Base-by-base conservation (phyloP, 169 alveolate species). In the Plasmodium chabaudi region DNA sequence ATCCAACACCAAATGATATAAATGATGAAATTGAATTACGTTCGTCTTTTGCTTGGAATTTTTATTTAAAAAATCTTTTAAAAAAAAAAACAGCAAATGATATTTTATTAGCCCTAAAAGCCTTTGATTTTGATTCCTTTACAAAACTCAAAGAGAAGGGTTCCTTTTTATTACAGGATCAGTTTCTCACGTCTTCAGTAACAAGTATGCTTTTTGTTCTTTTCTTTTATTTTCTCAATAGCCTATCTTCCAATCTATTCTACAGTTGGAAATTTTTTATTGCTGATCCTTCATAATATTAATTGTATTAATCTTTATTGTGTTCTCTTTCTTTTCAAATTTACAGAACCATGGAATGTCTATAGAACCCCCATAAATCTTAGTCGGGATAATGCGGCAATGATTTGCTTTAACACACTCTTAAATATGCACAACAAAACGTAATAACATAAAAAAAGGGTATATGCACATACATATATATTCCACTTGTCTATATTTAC, bases 351-450 rank as follows among this genome's bases (percentile, higher is more conserved):
- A 13, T 79, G 89, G 89, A 79, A 51, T 21, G 73, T 79, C 25
- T 53, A 79, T 59, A 64, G 23, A 51, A 79, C 89, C n/a, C 89
- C 89, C 15, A 34, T 10, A 56, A 79, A 79, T 21, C 82, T 79
- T 47, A 79, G 89, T 55, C 65, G 82, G 44, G 89, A 79, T 21
- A 79, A 79, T 21, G 89, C 89, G 6, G 82, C 89, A 27, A 79
- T 79, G 89, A 56, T 79, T 4, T 65, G 84, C 13, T 79, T 65
- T 46, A 79, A 27, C 67, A 25, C 89, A 15, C 53, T 79, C 13
- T 55, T 79, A 63, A 79, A 79, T 79, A 39, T 79, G 23, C 89
- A 79, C 63, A 79, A 79, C 53, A 61, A 67, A 21, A 55, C 19
- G 89, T 79, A 79, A 59, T 42, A 34, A 34, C 42, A 15, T 34